phyloP scores from a whole-genome alignment of 2,329 filamentous ascomycete genomes.

The Aureobasidium melanogenum region DNA sequence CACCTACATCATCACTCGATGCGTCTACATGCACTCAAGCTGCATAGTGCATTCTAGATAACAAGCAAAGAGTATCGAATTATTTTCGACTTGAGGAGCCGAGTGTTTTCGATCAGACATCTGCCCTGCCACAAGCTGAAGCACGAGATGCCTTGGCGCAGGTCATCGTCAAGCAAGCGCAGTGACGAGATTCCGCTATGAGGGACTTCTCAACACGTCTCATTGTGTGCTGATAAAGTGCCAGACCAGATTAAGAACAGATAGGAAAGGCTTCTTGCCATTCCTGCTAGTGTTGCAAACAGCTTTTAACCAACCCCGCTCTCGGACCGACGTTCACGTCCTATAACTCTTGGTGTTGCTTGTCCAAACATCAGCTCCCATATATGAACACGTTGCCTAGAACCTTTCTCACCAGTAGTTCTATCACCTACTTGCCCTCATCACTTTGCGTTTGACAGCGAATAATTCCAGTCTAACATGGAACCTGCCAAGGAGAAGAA shows the following conservation, averaged over 20 bases:
- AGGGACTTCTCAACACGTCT: background rate
- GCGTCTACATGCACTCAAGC: background rate
- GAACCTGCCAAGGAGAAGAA: slow-evolving; percentile 10
- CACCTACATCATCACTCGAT: background rate
- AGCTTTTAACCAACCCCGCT: background rate
- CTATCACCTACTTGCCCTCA: background rate
- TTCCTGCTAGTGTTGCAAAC: background rate
- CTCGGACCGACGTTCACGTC: background rate
- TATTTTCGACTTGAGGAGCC: background rate
- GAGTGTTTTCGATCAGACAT: background rate
- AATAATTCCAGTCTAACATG: no score
- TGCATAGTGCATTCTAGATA: background rate
- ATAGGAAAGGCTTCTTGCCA: background rate
- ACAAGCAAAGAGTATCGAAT: background rate
- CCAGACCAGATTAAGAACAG: background rate
- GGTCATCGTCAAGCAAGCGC: background rate
- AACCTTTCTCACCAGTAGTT: background rate
- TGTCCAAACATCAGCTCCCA: background rate
- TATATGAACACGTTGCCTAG: slow-evolving; percentile 1
- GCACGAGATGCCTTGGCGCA: background rate
- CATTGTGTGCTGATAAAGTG: no score
- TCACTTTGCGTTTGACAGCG: no score
- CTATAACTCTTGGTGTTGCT: background rate
- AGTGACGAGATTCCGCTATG: background rate
- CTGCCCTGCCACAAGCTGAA: background rate